These are phyloP conservation scores for Pilobolus umbonatus DNA, from an alignment of 192 early-diverging fungal genomes.

Conservation along the genomic window DNA sequence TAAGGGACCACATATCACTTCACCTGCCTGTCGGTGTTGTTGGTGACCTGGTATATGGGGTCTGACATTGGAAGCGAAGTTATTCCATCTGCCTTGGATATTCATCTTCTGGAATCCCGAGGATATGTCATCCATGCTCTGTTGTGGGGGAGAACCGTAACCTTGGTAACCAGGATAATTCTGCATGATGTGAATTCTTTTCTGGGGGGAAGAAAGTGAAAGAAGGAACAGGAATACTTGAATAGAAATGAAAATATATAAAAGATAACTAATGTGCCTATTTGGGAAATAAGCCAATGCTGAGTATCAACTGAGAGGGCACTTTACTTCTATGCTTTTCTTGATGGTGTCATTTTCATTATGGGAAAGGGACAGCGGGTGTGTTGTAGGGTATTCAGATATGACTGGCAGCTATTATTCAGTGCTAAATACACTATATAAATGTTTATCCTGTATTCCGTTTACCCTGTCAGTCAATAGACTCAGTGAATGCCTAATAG, in stretches of 20 bases:
- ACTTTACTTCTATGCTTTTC: no score
- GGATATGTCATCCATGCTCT: not conserved
- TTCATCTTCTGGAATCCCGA: conserved; percentile 7
- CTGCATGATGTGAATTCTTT: not conserved
- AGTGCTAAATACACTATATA: no score
- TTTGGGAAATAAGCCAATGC: not conserved
- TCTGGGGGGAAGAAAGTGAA: not conserved
- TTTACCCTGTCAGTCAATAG: no score
- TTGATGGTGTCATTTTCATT: no score
- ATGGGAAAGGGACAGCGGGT: no score
- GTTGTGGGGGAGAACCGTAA: not conserved
- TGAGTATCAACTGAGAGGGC: not conserved
- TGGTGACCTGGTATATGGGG: conserved; percentile 8
- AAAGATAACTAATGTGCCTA: no score
- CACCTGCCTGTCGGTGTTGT: not conserved
- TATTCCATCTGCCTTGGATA: not conserved
- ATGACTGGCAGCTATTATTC: no score
- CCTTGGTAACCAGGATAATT: not conserved
- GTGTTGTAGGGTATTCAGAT: no score
- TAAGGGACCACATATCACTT: conserved; percentile 40
- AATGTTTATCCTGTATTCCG: no score
- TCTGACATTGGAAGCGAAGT: not conserved
- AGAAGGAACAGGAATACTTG: not conserved
- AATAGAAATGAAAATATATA: not conserved
- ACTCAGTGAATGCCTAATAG: no score